These are phyloP conservation scores for Globisporangium perplexum DNA, from an alignment of 352 stramenopile species.

Conservation along the genomic window DNA sequence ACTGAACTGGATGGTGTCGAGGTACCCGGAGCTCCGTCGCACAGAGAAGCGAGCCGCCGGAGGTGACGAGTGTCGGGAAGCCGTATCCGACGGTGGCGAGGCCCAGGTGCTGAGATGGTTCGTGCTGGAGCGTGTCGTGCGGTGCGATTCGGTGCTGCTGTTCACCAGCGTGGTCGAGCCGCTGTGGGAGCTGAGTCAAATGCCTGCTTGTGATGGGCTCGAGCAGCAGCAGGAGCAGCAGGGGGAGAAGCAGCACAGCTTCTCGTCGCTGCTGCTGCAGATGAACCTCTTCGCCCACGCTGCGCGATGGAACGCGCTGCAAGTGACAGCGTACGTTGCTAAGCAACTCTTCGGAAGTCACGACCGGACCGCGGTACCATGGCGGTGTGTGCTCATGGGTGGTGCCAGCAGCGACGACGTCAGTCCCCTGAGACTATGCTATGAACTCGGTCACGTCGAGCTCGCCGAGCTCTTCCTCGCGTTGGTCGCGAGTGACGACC, in stretches of 20 bases:
- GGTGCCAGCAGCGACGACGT: neutral
- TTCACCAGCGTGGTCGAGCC: conserved; percentile 1
- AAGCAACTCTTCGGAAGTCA: neutral
- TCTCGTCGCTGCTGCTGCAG: neutral
- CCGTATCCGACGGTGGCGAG: neutral
- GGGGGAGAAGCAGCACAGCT: neutral
- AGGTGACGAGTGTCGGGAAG: neutral
- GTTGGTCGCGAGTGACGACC: too few species aligned
- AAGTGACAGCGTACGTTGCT: conserved; percentile 5
- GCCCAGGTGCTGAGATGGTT: conserved; percentile 2
- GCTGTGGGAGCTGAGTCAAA: neutral
- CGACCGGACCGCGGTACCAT: neutral
- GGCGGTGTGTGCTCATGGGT: neutral
- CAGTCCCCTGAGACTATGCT: conserved; percentile 5
- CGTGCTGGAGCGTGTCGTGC: conserved; percentile 1
- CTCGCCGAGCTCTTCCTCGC: neutral
- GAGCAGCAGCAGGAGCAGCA: neutral
- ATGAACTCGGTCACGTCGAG: conserved; percentile 1
- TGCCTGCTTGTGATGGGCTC: neutral
- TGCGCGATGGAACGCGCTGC: conserved; percentile 31
- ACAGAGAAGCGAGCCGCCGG: neutral
- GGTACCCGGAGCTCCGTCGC: neutral
- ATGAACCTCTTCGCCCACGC: conserved; percentile 14
- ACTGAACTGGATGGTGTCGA: neutral
- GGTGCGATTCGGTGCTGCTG: conserved; percentile 5